Percentiles rank a stretch among this genome's conserved stretches.
Evolutionary conservation across 441 rosid genomes (phyloP).

Genomic region (Kokia cookei): DNA sequence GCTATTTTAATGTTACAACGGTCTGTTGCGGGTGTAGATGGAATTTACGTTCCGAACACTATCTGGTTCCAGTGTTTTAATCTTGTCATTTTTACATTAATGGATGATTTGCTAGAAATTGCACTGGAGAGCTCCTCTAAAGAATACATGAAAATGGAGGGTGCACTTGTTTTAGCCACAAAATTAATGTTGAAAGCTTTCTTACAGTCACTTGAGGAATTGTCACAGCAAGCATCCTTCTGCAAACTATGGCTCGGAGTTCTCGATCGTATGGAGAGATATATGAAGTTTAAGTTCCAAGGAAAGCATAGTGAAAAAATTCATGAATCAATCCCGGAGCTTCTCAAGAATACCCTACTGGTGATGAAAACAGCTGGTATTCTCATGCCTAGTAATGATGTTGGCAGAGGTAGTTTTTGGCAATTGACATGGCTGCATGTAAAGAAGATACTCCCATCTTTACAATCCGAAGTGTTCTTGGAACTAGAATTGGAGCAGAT

Average conservation of each 20-base stretch:
- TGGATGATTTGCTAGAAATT: constrained; percentile 49
- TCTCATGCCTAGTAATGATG: constrained; percentile 50
- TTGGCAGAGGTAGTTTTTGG: constrained; percentile 70
- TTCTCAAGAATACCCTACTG: constrained; percentile 58
- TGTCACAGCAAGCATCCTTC: constrained; percentile 55
- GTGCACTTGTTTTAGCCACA: constrained; percentile 53
- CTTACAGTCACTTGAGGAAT: constrained; percentile 50
- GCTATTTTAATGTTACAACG: constrained; percentile 47
- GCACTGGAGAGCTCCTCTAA: constrained; percentile 43
- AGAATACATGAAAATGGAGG: constrained; percentile 54
- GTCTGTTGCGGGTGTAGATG: constrained; percentile 47
- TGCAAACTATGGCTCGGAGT: constrained; percentile 69
- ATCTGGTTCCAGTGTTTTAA: constrained; percentile 68
- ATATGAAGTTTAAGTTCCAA: constrained; percentile 45
- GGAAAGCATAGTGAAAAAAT: constrained; percentile 57
- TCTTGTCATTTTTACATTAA: constrained; percentile 43
- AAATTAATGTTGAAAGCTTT: constrained; percentile 57
- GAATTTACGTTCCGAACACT: constrained; percentile 35
- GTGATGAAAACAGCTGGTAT: constrained; percentile 64
- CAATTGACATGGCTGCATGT: constrained; percentile 65
- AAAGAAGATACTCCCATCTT: constrained; percentile 45
- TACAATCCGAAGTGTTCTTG: constrained; percentile 57
- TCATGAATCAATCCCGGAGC: constrained; percentile 57
- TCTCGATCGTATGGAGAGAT: constrained; percentile 50
- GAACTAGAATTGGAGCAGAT: constrained; percentile 43